Evolutionary conservation across 345 rosid genomes (phyloP).

Genomic region (Euphorbia lathyris): DNA sequence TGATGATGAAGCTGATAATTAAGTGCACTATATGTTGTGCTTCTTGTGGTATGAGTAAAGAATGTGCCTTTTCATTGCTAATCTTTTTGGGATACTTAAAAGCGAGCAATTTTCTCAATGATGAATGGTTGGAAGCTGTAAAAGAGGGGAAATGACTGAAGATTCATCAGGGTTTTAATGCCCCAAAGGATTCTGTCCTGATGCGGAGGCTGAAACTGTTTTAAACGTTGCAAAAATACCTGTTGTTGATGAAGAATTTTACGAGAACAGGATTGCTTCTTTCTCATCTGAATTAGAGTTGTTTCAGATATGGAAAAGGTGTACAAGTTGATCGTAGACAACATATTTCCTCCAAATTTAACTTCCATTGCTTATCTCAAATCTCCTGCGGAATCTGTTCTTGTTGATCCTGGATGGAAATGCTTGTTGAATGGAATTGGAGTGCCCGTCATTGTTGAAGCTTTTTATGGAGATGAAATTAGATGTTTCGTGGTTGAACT

Average conservation of each 20-base stretch:
- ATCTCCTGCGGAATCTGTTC: too few species aligned
- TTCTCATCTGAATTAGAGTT: neutral
- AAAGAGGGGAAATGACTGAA: conserved; percentile 6
- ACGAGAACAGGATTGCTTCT: conserved; percentile 1
- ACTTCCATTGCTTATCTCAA: too few species aligned
- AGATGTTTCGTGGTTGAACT: conserved; percentile 2
- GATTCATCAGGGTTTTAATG: neutral
- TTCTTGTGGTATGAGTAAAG: conserved; percentile 1
- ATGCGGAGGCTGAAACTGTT: neutral
- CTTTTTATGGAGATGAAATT: conserved; percentile 2
- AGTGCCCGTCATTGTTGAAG: too few species aligned
- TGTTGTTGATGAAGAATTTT: neutral
- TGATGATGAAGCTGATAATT: neutral
- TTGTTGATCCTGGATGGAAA: too few species aligned
- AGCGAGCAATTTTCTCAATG: neutral
- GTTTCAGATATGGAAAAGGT: neutral
- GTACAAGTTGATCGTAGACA: neutral
- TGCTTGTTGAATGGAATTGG: too few species aligned
- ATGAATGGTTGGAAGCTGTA: neutral
- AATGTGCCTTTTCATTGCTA: neutral
- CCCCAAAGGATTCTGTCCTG: neutral
- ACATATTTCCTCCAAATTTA: neutral
- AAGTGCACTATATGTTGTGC: neutral
- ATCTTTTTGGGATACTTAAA: neutral
- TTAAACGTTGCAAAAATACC: neutral